Conservation (phyloP, 2,329 filamentous ascomycete species). For the Penicillium sp. region DNA sequence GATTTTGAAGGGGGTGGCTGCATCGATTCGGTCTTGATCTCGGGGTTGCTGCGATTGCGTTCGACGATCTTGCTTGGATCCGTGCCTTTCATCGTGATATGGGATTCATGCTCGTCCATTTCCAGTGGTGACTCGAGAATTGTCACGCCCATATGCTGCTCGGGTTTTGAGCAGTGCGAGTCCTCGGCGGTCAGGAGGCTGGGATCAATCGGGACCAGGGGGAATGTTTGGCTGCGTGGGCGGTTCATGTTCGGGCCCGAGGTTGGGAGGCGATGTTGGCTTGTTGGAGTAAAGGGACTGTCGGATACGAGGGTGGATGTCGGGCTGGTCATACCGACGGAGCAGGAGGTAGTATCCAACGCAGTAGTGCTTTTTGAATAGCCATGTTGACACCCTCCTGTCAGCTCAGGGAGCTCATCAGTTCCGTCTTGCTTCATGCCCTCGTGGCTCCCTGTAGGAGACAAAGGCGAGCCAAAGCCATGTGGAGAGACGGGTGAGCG, state of each 20-base stretch:
- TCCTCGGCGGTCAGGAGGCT: constrained; percentile 52
- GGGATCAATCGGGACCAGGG: constrained; percentile 61
- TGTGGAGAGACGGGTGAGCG: constrained; percentile 73
- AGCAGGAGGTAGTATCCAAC: constrained; percentile 62
- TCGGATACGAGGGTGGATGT: constrained; percentile 79
- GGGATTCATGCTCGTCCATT: constrained; percentile 48
- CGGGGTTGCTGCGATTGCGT: constrained; percentile 48
- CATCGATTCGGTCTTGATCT: constrained; percentile 47
- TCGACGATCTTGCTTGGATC: constrained; percentile 39
- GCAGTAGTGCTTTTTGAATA: constrained; percentile 70
- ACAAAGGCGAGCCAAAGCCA: constrained; percentile 67
- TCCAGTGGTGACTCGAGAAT: constrained; percentile 56
- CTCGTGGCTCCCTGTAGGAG: constrained; percentile 70
- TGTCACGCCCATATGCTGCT: constrained; percentile 41
- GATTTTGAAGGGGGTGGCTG: constrained; percentile 44
- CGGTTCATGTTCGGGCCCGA: constrained; percentile 63
- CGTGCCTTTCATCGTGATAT: constrained; percentile 30
- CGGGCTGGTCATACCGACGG: constrained; percentile 71
- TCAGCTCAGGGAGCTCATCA: constrained; percentile 63
- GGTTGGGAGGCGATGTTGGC: constrained; percentile 52
- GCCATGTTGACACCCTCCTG: constrained; percentile 62
- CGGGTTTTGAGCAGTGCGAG: constrained; percentile 57
- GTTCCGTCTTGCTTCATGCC: constrained; percentile 63
- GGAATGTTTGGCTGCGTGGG: constrained; percentile 86
- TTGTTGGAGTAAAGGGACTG: constrained; percentile 64